These are phyloP conservation scores for Conoideocrella luteorostrata DNA, from an alignment of 2,329 filamentous ascomycete species.

Conservation along the genomic window DNA sequence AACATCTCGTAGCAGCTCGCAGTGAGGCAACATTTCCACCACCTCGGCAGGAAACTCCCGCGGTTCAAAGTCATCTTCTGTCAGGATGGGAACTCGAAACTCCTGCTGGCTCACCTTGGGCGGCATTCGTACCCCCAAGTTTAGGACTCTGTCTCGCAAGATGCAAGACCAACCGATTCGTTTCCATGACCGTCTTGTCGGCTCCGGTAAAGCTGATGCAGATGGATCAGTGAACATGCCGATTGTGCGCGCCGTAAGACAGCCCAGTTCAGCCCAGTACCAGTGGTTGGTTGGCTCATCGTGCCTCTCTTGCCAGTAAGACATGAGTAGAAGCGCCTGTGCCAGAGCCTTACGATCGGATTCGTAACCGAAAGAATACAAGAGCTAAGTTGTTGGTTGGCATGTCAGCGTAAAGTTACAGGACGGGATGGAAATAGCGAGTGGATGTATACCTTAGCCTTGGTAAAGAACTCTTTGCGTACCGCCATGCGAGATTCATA, in stretches of 20 bases:
- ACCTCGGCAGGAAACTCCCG: neutral
- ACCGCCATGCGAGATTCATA: neutral
- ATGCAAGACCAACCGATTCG: neutral
- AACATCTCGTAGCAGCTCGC: neutral
- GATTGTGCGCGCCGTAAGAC: neutral
- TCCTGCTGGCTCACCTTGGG: neutral
- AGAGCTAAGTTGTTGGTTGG: too few species aligned
- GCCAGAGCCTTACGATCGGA: neutral
- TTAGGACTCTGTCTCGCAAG: neutral
- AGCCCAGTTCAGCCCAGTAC: neutral
- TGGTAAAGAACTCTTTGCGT: neutral
- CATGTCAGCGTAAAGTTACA: too few species aligned
- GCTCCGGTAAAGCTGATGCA: neutral
- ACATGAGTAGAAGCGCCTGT: neutral
- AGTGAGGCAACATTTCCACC: neutral
- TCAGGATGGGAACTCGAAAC: neutral
- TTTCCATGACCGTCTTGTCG: neutral
- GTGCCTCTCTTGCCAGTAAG: neutral
- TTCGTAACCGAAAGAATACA: neutral
- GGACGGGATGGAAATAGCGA: neutral
- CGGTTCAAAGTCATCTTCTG: neutral
- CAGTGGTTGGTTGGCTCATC: neutral
- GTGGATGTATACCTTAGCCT: neutral
- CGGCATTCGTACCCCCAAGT: neutral
- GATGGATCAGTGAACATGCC: neutral